Evolutionary conservation across 2,329 filamentous ascomycete genomes (phyloP).

Genomic region (Pyricularia grisea): DNA sequence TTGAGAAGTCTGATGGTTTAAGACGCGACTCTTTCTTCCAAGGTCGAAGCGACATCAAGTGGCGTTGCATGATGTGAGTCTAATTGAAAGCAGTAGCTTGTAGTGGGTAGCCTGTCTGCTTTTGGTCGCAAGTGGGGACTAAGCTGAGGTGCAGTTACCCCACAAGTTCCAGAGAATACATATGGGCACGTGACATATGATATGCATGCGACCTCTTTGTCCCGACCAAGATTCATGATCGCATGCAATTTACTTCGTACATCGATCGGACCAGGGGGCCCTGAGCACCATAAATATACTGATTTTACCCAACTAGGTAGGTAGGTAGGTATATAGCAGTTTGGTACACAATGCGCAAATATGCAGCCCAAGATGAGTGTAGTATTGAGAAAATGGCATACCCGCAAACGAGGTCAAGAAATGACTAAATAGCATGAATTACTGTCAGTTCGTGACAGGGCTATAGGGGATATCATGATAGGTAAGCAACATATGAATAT

Average conservation of each 20-base stretch:
- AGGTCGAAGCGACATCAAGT: not conserved
- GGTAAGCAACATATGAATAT: not conserved
- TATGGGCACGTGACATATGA: not conserved
- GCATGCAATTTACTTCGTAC: no score
- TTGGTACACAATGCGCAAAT: not conserved
- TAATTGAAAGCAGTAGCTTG: no score
- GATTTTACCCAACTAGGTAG: not conserved
- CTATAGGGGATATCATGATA: constrained; percentile 4
- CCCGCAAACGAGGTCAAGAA: not conserved
- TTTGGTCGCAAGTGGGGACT: not conserved
- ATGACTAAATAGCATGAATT: not conserved
- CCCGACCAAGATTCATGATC: no score
- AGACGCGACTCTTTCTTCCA: not conserved
- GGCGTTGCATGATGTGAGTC: not conserved
- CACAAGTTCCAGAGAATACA: not conserved
- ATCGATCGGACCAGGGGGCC: no score
- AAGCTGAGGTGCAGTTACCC: not conserved
- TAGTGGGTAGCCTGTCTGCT: not conserved
- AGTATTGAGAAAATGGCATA: not conserved
- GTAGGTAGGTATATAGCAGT: not conserved
- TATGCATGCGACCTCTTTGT: not conserved
- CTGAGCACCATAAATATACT: not conserved
- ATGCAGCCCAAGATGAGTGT: not conserved
- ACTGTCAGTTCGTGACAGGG: not conserved
- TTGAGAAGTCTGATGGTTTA: not conserved